Evolutionary conservation across 495 filamentous ascomycete species (phyloP).

Genomic region (Talaromyces proteolyticus): DNA sequence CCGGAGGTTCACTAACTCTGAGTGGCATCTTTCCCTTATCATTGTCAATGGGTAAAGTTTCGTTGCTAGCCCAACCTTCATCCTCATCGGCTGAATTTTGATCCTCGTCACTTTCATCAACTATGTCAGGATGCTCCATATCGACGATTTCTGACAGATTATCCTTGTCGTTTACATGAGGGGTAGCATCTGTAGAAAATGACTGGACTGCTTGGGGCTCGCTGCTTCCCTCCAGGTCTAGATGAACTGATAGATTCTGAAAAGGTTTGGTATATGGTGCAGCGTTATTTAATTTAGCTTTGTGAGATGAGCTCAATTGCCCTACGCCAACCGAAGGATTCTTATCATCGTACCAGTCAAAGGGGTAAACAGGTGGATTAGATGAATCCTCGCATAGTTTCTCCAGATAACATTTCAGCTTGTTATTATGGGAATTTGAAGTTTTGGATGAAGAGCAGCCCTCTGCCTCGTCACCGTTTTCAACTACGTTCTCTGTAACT

Average conservation of each 20-base stretch:
- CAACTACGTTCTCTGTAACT: background rate
- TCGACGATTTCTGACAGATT: conserved; percentile 12
- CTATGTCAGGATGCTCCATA: conserved; percentile 25
- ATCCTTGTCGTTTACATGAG: background rate
- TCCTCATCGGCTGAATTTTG: conserved; percentile 23
- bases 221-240: background rate
- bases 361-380: background rate
- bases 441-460: background rate
- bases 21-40: background rate
- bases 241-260: background rate
- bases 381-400: background rate
- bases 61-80: background rate
- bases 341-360: background rate
- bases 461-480: background rate
- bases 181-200: background rate
- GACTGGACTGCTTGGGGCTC: background rate
- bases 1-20: background rate
- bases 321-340: background rate
- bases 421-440: background rate
- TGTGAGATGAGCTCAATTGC: background rate
- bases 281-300: background rate
- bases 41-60: background rate
- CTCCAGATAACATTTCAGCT: background rate
- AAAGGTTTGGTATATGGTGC: background rate
- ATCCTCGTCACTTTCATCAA: conserved; percentile 14